These are phyloP conservation scores for Xylaria digitata DNA, from an alignment of 2,329 filamentous ascomycete genomes.

Conservation along the genomic window DNA sequence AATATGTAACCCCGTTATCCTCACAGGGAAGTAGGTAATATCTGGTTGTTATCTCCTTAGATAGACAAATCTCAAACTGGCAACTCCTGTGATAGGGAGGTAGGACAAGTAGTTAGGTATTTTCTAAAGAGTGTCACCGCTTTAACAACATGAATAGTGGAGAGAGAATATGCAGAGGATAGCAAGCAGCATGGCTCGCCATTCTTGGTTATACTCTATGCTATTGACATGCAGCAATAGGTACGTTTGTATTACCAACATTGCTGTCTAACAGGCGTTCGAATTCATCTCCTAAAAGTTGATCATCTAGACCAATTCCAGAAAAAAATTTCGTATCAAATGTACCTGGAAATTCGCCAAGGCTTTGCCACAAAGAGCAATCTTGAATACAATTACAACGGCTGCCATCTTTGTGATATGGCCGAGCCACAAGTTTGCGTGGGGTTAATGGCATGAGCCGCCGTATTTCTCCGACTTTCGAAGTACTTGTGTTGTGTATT, in stretches of 20 bases:
- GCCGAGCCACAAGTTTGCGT: slow-evolving; percentile 18
- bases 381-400: background rate
- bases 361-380: background rate
- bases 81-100: background rate
- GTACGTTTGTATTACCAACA: slow-evolving; percentile 7
- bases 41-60: background rate
- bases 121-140: background rate
- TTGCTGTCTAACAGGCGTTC: background rate
- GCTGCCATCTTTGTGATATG: slow-evolving; percentile 6
- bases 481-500: slow-evolving; percentile 11
- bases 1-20: slow-evolving; percentile 3
- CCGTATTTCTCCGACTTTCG: slow-evolving; percentile 10
- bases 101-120: background rate
- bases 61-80: background rate
- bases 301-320: background rate
- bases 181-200: background rate
- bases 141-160: background rate
- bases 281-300: background rate
- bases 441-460: background rate
- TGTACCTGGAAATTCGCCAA: background rate
- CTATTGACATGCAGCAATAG: slow-evolving; percentile 11
- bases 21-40: background rate
- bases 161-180: background rate
- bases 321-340: background rate
- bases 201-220: background rate